phyloP scores from a whole-genome alignment of 345 rosid genomes.

The Lepidium didymum region DNA sequence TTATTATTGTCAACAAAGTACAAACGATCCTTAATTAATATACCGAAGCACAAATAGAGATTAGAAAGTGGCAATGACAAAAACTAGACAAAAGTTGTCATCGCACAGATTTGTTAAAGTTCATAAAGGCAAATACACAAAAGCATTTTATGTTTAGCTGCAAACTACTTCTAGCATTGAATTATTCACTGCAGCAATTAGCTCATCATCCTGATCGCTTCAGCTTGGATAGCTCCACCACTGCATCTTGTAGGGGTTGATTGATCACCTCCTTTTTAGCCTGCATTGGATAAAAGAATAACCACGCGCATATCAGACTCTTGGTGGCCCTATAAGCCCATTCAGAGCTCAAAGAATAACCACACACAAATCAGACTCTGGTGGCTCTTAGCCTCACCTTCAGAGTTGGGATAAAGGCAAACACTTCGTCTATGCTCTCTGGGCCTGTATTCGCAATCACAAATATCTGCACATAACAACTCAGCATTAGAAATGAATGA shows the following conservation, averaged over 20 bases:
- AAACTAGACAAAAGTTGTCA: not conserved
- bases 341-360: not conserved
- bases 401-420: conserved; percentile 69
- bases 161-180: not conserved
- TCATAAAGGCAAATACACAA: not conserved
- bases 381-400: conserved; percentile 40
- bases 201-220: not conserved
- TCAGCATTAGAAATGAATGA: conserved; percentile 15
- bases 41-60: not conserved
- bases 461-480: conserved; percentile 51
- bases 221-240: not conserved
- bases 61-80: not conserved
- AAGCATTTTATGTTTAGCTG: not conserved
- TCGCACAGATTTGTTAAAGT: not conserved
- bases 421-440: conserved; percentile 67
- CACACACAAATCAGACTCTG: not conserved
- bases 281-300: not conserved
- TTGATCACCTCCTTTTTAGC: not conserved
- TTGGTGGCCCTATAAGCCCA: not conserved
- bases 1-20: not conserved
- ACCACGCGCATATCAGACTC: not conserved
- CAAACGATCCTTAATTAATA: not conserved
- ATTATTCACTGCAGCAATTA: not conserved
- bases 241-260: not conserved
- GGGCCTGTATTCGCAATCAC: conserved; percentile 69